phyloP scores from a whole-genome alignment of 768 basidiomycete genomes.

The Tylopilus intermedius region DNA sequence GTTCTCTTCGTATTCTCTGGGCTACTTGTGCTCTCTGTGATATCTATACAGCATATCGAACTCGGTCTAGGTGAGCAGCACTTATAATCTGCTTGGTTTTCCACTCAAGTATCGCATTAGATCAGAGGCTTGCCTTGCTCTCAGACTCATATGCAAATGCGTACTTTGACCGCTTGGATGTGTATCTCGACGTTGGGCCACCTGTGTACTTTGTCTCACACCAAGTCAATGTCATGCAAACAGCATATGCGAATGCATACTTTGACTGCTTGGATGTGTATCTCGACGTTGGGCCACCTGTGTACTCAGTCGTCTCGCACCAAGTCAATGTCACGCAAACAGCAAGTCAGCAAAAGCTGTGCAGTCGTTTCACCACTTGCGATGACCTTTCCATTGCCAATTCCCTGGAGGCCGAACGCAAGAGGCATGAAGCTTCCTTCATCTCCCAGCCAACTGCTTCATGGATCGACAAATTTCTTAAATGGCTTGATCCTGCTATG shows the following conservation, averaged over 20 bases:
- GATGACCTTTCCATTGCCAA: conserved; percentile 80
- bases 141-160: conserved; percentile 85
- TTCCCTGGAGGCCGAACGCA: conserved; percentile 85
- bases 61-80: conserved; percentile 77
- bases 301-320: conserved; percentile 91
- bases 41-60: conserved; percentile 88
- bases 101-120: conserved; percentile 36
- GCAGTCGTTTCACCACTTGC: conserved; percentile 94
- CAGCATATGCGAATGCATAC: conserved; percentile 83
- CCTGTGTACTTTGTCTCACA: conserved; percentile 95
- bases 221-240: conserved; percentile 62
- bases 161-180: conserved; percentile 88
- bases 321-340: conserved; percentile 65
- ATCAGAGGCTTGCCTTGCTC: conserved; percentile 90
- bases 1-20: conserved; percentile 75
- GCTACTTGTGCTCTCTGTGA: conserved; percentile 75
- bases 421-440: conserved; percentile 76
- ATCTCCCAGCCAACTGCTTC: conserved; percentile 87
- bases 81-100: not conserved
- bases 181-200: conserved; percentile 88
- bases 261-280: conserved; percentile 86
- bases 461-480: conserved; percentile 95
- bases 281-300: conserved; percentile 90
- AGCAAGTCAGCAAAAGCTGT: conserved; percentile 73
- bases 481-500: conserved; percentile 89